These are phyloP conservation scores for Clausena lansium DNA, from an alignment of 345 rosid genomes.

Conservation along the genomic window DNA sequence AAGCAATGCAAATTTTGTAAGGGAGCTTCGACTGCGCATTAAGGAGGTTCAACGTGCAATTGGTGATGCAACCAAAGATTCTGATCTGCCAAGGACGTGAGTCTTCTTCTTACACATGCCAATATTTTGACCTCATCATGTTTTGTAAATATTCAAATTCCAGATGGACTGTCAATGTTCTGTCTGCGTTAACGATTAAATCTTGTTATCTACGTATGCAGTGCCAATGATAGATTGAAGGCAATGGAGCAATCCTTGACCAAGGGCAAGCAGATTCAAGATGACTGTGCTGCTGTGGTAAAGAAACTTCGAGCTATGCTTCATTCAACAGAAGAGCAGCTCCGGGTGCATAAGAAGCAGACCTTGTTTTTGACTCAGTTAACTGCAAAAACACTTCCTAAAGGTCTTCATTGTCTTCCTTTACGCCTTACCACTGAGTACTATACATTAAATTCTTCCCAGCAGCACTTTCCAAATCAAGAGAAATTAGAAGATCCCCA, in stretches of 20 bases:
- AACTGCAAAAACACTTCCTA: conserved; percentile 94
- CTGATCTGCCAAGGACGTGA: conserved; percentile 78
- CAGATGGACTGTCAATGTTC: background rate
- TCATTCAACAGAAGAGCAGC: conserved; percentile 94
- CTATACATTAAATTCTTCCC: conserved; percentile 58
- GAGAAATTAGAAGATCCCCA: conserved; percentile 68
- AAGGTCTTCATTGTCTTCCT: conserved; percentile 98
- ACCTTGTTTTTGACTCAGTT: conserved; percentile 87
- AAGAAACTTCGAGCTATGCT: conserved; percentile 98
- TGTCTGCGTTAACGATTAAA: background rate
- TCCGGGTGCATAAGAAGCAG: conserved; percentile 91
- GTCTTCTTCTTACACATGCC: conserved; percentile 14
- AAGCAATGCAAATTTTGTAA: conserved; percentile 61
- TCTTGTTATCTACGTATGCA: conserved; percentile 26
- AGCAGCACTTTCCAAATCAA: conserved; percentile 65
- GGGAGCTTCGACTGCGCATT: conserved; percentile 82
- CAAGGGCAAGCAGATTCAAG: conserved; percentile 84
- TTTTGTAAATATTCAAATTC: background rate
- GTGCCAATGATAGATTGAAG: conserved; percentile 70
- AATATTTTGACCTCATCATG: background rate
- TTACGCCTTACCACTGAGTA: conserved; percentile 86
- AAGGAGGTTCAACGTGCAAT: conserved; percentile 81
- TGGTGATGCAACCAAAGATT: conserved; percentile 74
- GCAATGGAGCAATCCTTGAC: conserved; percentile 85
- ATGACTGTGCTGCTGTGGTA: conserved; percentile 80